These are phyloP conservation scores for Paramecium biaurelia DNA, from an alignment of 73 alveolate genomes.

Conservation along the genomic window DNA sequence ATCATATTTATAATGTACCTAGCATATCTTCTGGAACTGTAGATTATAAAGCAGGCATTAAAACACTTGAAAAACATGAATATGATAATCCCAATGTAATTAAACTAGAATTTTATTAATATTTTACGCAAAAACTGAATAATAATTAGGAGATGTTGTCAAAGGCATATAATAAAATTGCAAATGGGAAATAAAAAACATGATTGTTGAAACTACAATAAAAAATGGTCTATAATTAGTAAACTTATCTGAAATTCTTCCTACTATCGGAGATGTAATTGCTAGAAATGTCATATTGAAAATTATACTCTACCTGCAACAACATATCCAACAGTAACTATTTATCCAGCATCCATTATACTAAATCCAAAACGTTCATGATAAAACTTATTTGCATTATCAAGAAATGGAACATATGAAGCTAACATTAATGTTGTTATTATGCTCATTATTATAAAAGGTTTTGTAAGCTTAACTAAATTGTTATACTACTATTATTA, in stretches of 20 bases:
- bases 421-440: constrained; percentile 13
- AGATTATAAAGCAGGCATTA: constrained; percentile 11
- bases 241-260: neutral
- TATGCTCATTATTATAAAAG: neutral
- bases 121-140: neutral
- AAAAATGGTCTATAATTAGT: neutral
- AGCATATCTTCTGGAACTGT: constrained; percentile 10
- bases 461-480: neutral
- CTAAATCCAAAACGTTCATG: constrained; percentile 43
- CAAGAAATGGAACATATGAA: constrained; percentile 36
- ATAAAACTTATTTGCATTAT: constrained; percentile 46
- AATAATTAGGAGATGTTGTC: neutral
- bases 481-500: neutral
- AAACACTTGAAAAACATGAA: neutral
- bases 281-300: neutral
- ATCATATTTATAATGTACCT: neutral
- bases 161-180: neutral
- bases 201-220: neutral
- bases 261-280: neutral
- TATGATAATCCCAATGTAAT: neutral
- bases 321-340: constrained; percentile 7
- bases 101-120: neutral
- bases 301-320: constrained; percentile 15
- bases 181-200: constrained; percentile 34
- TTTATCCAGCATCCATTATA: neutral